Base-by-base conservation (phyloP, 371 early-diverging fungal genomes). In the Chytridiales sp. region DNA sequence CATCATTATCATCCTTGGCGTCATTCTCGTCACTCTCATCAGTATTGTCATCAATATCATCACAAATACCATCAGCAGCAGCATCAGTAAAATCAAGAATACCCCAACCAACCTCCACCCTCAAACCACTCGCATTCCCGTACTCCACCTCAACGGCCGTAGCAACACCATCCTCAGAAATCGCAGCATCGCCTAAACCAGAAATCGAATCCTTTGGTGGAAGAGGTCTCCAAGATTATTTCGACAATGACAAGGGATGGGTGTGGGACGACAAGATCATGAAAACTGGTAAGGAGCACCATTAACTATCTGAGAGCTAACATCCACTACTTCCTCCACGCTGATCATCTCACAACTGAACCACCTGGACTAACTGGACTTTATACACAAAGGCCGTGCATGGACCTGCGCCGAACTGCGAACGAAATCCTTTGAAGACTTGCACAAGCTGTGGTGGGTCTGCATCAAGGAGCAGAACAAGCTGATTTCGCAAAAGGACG, bases 361-460 rank as follows among this genome's bases (percentile, higher is more conserved):
- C 29, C 17, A 29, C 17, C 43, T 47, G 24, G n/a, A 11, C 31
- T 47, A n/a, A 11, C 30, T 32, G n/a, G 11, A 27, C 21, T 27
- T 19, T 55, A 21, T 17, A 31, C 19, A 46, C 31, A 6, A 64
- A 92, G 94, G 97, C 24, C 87, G 97, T 15, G 81, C 93, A 38
- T 97, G 98, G 98, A 78, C 81, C 48, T 90, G 91, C 8, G 82
- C 85, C 40, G 97, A 95, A 74, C 83, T 97, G 55, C 84, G 97
- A 27, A 71, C 77, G 53, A 97, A 97, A 79, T 88, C 88, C 29
- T 97, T 95, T 78, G 95, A 96, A 29, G 98, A 97, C 75, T 80
- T 97, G 61, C 98, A 96, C 78, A 90, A 89, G 73, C 79, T 97
- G 65, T 97, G 98, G 98, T 78, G 74, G 75, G 85, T 95, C 32